Conservation (phyloP, 2,329 filamentous ascomycete species). For the Fusarium sp. region DNA sequence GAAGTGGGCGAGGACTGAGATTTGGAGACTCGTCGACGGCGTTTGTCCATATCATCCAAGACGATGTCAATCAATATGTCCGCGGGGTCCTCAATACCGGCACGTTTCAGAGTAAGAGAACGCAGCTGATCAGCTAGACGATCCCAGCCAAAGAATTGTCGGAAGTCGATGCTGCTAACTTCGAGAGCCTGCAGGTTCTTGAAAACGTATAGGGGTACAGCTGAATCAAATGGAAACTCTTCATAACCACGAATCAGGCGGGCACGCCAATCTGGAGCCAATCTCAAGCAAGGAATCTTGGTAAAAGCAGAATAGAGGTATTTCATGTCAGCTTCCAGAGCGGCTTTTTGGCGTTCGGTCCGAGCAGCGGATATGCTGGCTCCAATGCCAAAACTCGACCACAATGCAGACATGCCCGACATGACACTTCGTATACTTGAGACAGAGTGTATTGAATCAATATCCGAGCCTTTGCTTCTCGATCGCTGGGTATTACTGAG, state of each 20-base stretch:
- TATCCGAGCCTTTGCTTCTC: slow-evolving; percentile 80
- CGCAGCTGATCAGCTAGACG: slow-evolving; percentile 89
- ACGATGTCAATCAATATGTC: slow-evolving; percentile 94
- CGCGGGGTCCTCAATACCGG: slow-evolving; percentile 85
- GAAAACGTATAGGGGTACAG: slow-evolving; percentile 94
- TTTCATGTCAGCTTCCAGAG: slow-evolving; percentile 85
- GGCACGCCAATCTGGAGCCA: slow-evolving; percentile 93
- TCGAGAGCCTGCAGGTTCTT: slow-evolving; percentile 96
- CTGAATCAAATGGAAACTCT: slow-evolving; percentile 97
- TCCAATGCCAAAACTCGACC: slow-evolving; percentile 86
- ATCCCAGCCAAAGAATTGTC: slow-evolving; percentile 98
- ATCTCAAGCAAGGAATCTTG: slow-evolving; percentile 90
- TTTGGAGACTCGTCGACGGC: slow-evolving; percentile 87
- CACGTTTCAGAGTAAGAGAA: slow-evolving; percentile 87
- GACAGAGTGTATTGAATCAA: slow-evolving; percentile 91
- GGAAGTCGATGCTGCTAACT: slow-evolving; percentile 93
- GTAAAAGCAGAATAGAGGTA: slow-evolving; percentile 98
- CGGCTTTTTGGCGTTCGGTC: slow-evolving; percentile 88
- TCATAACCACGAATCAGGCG: slow-evolving; percentile 92
- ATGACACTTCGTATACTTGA: slow-evolving; percentile 97
- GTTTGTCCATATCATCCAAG: slow-evolving; percentile 93
- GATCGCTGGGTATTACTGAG: slow-evolving; percentile 80
- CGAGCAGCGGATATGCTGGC: slow-evolving; percentile 82
- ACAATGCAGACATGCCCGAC: slow-evolving; percentile 94
- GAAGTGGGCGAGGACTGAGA: slow-evolving; percentile 80